Evolutionary conservation across 352 stramenopile genomes (phyloP).

Genomic region (Thalassiosira exigua): DNA sequence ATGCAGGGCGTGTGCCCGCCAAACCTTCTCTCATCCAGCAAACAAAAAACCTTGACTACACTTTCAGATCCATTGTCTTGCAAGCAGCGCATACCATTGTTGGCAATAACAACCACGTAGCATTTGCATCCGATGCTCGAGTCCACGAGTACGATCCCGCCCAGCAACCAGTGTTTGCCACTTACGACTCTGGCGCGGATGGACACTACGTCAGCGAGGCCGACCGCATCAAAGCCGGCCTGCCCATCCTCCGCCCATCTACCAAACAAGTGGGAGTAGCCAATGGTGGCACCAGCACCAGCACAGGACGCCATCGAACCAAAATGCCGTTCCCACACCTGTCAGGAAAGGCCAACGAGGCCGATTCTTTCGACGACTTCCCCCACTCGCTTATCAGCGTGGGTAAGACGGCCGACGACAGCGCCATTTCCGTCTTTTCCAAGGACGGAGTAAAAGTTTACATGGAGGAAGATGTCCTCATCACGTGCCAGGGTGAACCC

Average conservation of each 20-base stretch:
- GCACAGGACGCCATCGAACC: constrained; percentile 7
- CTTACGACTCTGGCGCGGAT: constrained; percentile 34
- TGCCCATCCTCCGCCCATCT: constrained; percentile 29
- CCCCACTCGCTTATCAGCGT: constrained; percentile 13
- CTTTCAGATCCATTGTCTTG: neutral
- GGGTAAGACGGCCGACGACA: constrained; percentile 15
- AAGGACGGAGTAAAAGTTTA: constrained; percentile 31
- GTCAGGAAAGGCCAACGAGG: constrained; percentile 1
- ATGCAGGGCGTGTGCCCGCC: neutral
- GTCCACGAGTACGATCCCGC: neutral
- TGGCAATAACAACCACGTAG: neutral
- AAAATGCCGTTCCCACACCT: constrained; percentile 16
- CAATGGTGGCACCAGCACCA: constrained; percentile 25
- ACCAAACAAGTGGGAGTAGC: constrained; percentile 35
- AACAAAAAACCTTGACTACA: neutral
- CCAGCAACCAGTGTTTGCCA: constrained; percentile 13
- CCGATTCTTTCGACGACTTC: constrained; percentile 35
- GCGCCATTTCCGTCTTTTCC: constrained; percentile 31
- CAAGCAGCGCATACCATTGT: neutral
- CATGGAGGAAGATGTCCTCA: constrained; percentile 27
- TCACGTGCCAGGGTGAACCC: constrained; percentile 40
- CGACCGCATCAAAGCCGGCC: neutral
- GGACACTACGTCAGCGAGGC: constrained; percentile 4
- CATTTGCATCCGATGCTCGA: constrained; percentile 4
- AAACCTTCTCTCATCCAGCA: neutral